Evolutionary conservation across 2,329 filamentous ascomycete species (phyloP).

Genomic region (Cercospora citrullina): DNA sequence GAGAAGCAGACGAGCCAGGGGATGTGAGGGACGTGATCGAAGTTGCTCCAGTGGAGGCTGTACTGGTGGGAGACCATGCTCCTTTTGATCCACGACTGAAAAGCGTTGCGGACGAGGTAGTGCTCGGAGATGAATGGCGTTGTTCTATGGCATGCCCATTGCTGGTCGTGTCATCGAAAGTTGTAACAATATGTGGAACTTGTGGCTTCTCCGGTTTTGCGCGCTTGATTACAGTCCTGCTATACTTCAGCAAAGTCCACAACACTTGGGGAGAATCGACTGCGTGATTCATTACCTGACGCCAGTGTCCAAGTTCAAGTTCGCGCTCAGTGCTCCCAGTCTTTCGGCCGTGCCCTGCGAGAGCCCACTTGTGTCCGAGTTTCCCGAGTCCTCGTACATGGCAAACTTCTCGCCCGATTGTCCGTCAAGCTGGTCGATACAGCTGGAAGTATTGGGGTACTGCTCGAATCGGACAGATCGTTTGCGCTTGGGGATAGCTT

Average conservation of each 20-base stretch:
- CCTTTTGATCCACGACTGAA: conserved; percentile 19
- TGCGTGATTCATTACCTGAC: not conserved
- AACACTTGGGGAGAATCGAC: not conserved
- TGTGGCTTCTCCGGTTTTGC: conserved; percentile 28
- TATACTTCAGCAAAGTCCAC: not conserved
- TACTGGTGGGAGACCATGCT: conserved; percentile 35
- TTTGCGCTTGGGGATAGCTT: conserved; percentile 23
- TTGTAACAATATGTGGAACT: conserved; percentile 31
- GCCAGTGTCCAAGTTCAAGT: conserved; percentile 26
- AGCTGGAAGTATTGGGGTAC: conserved; percentile 4
- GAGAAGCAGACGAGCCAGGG: conserved; percentile 31
- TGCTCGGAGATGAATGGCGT: conserved; percentile 22
- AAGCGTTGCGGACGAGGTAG: conserved; percentile 21
- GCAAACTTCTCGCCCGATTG: conserved; percentile 4
- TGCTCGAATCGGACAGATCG: conserved; percentile 32
- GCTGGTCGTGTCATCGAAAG: conserved; percentile 19
- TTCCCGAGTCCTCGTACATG: not conserved
- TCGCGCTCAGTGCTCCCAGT: conserved; percentile 28
- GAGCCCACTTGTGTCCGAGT: conserved; percentile 6
- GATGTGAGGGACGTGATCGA: conserved; percentile 32
- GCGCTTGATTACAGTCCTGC: conserved; percentile 34
- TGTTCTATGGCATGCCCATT: conserved; percentile 18
- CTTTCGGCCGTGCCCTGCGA: conserved; percentile 2
- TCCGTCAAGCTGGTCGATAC: conserved; percentile 28
- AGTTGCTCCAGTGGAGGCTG: conserved; percentile 38